phyloP scores from a whole-genome alignment of 345 rosid species.

The Eutrema yunnanense region DNA sequence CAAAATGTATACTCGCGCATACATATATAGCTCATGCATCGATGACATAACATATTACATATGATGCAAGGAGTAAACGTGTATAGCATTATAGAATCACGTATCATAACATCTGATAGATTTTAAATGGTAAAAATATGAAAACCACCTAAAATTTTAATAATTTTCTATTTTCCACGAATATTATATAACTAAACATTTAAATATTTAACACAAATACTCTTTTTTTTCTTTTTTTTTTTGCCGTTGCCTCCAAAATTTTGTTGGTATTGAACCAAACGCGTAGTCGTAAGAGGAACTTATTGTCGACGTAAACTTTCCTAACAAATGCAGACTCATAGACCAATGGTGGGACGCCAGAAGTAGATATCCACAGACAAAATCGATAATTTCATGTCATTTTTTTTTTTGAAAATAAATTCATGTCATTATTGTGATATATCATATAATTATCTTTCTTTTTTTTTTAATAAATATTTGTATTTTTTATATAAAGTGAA shows the following conservation, averaged over 20 bases:
- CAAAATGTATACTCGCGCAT: neutral
- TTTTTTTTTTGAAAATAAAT: neutral
- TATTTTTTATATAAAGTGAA: no score
- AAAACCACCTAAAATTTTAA: neutral
- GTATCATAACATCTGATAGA: neutral
- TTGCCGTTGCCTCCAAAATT: neutral
- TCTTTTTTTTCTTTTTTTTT: neutral
- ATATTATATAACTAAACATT: no score
- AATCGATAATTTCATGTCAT: neutral
- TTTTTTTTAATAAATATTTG: neutral
- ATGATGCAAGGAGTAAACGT: neutral
- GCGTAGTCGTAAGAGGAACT: neutral
- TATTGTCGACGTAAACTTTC: neutral
- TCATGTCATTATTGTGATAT: neutral
- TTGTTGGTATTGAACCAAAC: neutral
- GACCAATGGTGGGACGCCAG: neutral
- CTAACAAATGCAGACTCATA: neutral
- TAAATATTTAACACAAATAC: no score
- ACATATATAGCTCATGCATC: neutral
- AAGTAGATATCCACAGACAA: neutral
- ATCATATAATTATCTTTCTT: neutral
- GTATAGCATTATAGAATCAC: neutral
- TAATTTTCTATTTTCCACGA: neutral
- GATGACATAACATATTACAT: neutral
- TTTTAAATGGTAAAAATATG: neutral